Base-by-base conservation (phyloP, 352 stramenopile species). In the Phytophthora boehmeriae region DNA sequence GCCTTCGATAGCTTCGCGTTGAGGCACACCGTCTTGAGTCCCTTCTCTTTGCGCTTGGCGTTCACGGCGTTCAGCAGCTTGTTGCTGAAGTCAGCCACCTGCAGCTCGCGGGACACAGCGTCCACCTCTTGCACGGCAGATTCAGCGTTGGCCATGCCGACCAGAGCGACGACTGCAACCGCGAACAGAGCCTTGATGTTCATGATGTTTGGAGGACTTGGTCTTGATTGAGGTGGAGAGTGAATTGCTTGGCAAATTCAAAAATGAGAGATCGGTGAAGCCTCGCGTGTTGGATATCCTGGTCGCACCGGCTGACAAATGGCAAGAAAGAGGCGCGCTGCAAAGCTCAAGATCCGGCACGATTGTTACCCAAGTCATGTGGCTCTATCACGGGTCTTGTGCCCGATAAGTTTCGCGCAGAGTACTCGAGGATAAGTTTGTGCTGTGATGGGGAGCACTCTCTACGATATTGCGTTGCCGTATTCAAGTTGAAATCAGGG, bases 11-110 rank as follows among this genome's bases (percentile, higher is more conserved):
- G 22, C 51, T 73, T 76, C 57, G 44, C 57, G 72, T 81, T 84
- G 58, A 81, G 67, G 46, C 75, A 84, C 20, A 83, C 47, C 2
- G 53, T 42, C 5, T 16, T 30, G 23, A 81, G 66, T 1, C 66
- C 66, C 20, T 69, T 69, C 23, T 70, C 66, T 23, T 66, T 46
- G 19, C 75, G 75, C 54, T 76, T 78, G 35, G 48, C 46, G 63
- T 84, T 84, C 45, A 84, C 58, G 9, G 62, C 57, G 6, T 42
- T 43, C 13, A 78, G 54, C 32, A 83, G 48, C 28, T 79, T 67
- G 28, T 54, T 54, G 54, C 61, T 74, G 54, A 71, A 76, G 56
- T 76, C 68, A 32, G 66, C 49, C 13, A 72, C 61, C 34, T 80
- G 72, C 25, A 78, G 58, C 32, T 63, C 60, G 5, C 53, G 60